Base-by-base conservation (phyloP, 805 yeast genomes). In the Wickerhamiella brachini region DNA sequence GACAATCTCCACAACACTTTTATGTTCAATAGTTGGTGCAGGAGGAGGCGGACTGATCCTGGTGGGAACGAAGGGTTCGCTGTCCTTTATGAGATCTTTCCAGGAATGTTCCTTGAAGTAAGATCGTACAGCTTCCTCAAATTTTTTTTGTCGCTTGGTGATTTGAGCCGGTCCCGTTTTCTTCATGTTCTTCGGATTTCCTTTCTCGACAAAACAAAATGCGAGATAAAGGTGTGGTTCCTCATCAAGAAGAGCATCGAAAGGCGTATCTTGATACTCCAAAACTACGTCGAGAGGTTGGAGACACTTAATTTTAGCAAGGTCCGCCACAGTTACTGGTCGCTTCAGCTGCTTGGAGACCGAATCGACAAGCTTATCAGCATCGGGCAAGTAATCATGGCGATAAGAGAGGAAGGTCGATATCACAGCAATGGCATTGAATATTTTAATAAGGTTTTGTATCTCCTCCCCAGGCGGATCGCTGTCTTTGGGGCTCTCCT, bases 191-290 rank as follows among this genome's bases (percentile, higher is more conserved):
- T 51, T 37, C 52, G 44, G 77, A 58, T 70, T 75, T 59, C 52
- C 63, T 73, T 71, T 13, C 83, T 89, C 95, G 17, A 78, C 71
- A 63, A 89, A 85, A 56, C 83, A 89, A 61, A 89, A 83, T 1
- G 85, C 71, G 24, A 89, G 68, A 8, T 85, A 59, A 56, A 81
- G 88, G 20, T 69, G 63, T 12, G 68, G 68, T 1, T 58, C 59
- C 6, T 58, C 61, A 15, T 64, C 66, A 15, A 54, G 59, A 3
- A 66, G 68, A 9, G 64, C 50, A 44, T 69, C 66, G 53, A 76
- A 73, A 20, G 78, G 65, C 45, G 76, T 87, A 63, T 89, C 95
- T 44, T 83, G 80, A 62, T 85, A 89, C 48, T 79, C 84, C 59
- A 81, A 80, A 1, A 79, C 68, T 12, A 85, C 76, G 47, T 84